Evolutionary conservation across 2,329 filamentous ascomycete genomes (phyloP).

Genomic region (Endocalyx cinctus): DNA sequence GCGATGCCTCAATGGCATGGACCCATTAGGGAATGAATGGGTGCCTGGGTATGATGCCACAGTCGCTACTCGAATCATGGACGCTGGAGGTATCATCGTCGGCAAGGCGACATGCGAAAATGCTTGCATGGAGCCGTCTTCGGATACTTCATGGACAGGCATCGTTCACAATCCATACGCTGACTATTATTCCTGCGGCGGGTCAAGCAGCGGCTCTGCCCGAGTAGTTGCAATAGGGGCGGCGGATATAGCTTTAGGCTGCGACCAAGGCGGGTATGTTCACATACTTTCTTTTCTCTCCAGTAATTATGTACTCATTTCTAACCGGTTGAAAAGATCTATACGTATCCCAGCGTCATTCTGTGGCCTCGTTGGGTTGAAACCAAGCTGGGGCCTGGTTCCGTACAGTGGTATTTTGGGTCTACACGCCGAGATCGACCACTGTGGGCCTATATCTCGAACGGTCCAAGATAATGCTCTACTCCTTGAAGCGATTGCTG

Average conservation of each 20-base stretch:
- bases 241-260: slow-evolving; percentile 29
- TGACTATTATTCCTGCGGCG: slow-evolving; percentile 39
- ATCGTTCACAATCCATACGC: slow-evolving; percentile 43
- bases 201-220: slow-evolving; percentile 38
- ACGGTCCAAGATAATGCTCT: slow-evolving; percentile 24
- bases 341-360: slow-evolving; percentile 27
- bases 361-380: slow-evolving; percentile 28
- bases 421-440: slow-evolving; percentile 25
- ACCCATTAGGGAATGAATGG: slow-evolving; percentile 34
- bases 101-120: slow-evolving; percentile 46
- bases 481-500: slow-evolving; percentile 27
- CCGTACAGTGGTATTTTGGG: slow-evolving; percentile 29
- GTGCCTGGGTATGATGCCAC: slow-evolving; percentile 38
- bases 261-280: slow-evolving; percentile 31
- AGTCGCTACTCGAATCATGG: slow-evolving; percentile 36
- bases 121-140: slow-evolving; percentile 36
- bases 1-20: slow-evolving; percentile 38
- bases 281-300: too few relatives aligned
- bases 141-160: slow-evolving; percentile 38
- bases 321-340: too few relatives aligned
- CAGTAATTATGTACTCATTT: too few relatives aligned
- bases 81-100: slow-evolving; percentile 35
- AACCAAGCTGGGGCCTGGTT: slow-evolving; percentile 28
- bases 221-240: slow-evolving; percentile 35
- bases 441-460: slow-evolving; percentile 26